Evolutionary conservation across 176 grass and related monocot genomes (phyloP).

Genomic region (Canna indica): DNA sequence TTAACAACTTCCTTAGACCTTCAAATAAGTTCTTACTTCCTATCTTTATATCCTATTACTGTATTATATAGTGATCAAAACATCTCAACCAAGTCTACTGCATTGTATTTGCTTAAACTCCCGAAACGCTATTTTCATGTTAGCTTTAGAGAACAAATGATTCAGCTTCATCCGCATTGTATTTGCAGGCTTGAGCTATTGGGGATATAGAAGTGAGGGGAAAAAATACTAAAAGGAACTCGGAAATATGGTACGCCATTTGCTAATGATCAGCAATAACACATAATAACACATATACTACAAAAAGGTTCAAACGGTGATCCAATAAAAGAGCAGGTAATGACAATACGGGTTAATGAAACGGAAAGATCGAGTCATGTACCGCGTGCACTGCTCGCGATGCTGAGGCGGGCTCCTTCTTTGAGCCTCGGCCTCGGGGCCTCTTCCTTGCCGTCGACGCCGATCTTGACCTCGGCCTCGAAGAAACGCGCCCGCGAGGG

Average conservation of each 20-base stretch:
- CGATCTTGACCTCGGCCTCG: slow-evolving; percentile 3
- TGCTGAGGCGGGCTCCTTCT: slow-evolving; percentile 15
- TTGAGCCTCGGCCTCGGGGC: slow-evolving; percentile 16
- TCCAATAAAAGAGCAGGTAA: neutral
- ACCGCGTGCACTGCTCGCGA: neutral
- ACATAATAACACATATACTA: neutral
- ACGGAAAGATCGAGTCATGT: neutral
- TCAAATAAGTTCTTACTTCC: too few relatives aligned
- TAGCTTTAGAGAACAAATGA: neutral
- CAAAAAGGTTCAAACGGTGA: neutral
- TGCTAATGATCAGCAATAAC: neutral
- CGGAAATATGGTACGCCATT: neutral
- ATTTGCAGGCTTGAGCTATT: neutral
- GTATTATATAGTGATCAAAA: too few relatives aligned
- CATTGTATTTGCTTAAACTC: neutral
- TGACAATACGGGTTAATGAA: neutral
- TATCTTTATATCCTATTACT: too few relatives aligned
- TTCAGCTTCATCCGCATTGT: neutral
- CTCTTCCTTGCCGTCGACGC: slow-evolving; percentile 21
- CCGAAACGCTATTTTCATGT: neutral
- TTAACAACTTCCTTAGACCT: too few relatives aligned
- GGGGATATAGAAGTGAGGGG: neutral
- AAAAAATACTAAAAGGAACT: neutral
- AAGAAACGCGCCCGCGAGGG: neutral
- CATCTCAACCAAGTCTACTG: too few relatives aligned